These are phyloP conservation scores for Ochetophila trinervis DNA, from an alignment of 306 rosid genomes.

Conservation along the genomic window DNA sequence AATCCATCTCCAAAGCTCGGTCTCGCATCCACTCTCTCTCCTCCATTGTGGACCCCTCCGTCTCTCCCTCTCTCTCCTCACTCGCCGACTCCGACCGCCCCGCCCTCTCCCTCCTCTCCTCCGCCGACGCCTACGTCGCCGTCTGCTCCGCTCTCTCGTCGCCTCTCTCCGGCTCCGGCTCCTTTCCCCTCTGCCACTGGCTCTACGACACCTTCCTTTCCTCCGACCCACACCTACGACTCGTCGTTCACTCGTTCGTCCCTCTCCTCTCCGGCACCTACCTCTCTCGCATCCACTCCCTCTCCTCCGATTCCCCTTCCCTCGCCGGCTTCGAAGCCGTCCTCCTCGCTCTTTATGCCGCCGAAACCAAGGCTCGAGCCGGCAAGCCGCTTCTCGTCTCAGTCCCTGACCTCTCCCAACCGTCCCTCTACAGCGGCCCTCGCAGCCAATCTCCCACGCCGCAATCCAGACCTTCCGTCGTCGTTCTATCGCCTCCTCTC, in stretches of 20 bases:
- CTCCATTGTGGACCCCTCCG: slow-evolving; percentile 39
- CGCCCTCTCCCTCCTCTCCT: slow-evolving; percentile 88
- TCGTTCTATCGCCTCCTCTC: slow-evolving; percentile 64
- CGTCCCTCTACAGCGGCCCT: slow-evolving; percentile 81
- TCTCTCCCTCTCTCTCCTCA: slow-evolving; percentile 43
- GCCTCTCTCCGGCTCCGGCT: slow-evolving; percentile 59
- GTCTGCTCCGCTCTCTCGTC: slow-evolving; percentile 47
- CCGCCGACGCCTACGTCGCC: slow-evolving; percentile 57
- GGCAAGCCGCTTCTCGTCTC: slow-evolving; percentile 79
- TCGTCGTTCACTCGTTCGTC: slow-evolving; percentile 79
- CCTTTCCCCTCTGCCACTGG: slow-evolving; percentile 96
- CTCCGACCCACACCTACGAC: slow-evolving; percentile 81
- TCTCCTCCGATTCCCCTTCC: slow-evolving; percentile 52
- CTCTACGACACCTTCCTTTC: slow-evolving; percentile 92
- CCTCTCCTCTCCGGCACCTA: slow-evolving; percentile 80
- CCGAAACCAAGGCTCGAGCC: slow-evolving; percentile 70
- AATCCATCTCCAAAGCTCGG: slow-evolving; percentile 86
- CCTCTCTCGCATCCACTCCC: slow-evolving; percentile 68
- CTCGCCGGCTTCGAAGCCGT: slow-evolving; percentile 96
- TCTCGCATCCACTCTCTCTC: slow-evolving; percentile 83
- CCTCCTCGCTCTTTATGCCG: slow-evolving; percentile 76
- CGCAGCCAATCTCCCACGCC: slow-evolving; percentile 1
- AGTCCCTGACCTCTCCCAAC: slow-evolving; percentile 84
- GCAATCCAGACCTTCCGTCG: slow-evolving; percentile 39
- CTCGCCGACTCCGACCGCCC: slow-evolving; percentile 98